Base-by-base conservation (phyloP, 179 eudicot genomes). In the Heliamphora pulchella region DNA sequence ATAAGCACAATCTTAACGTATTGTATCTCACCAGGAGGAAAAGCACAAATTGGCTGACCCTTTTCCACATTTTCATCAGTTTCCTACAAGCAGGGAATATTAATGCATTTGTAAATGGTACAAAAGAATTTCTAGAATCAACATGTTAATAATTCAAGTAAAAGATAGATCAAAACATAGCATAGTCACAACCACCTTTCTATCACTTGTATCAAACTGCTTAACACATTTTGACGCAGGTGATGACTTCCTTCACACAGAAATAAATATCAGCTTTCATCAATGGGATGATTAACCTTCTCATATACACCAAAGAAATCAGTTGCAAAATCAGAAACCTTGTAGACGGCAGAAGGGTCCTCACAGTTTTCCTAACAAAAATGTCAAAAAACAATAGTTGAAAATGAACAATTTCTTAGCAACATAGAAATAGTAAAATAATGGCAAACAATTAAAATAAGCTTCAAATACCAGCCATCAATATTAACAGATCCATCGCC, bases 201-300 rank as follows among this genome's bases (percentile, higher is more conserved):
- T 13, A 57, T 77, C 82, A 78, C 75, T 74, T 44, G 81, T 73
- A 81, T 78, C 83, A 48, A 67, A 79, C 78, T 82, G 87, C 82
- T 65, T 85, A 76, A 83, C 81, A 78, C 79, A 85, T 87, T 81
- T 90, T 80, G 84, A 46, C 57, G 77, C 89, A 43, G 98, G 97
- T 57, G 93, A 83, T 75, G 99, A 96, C 79, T 86, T 94, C 89
- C 99, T 94, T 79, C 67, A 80, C 67, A 78, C 77, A 79, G 31
- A 31, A 84, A 71, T 69, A 59, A 80, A 18, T 80, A 83, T 70
- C 13, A 55, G 46, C 67, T 59, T 63, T 77, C 67, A 64, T 66
- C 53, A 79, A 71, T 79, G 57, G 31, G n/a, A 18, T 57, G 9
- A 53, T 44, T 67, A 14, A 64, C 58, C 59, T 55, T 61, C 51